These are phyloP conservation scores for Ganoderma lucidum DNA, from an alignment of 1,284 basidiomycete genomes.

Conservation along the genomic window DNA sequence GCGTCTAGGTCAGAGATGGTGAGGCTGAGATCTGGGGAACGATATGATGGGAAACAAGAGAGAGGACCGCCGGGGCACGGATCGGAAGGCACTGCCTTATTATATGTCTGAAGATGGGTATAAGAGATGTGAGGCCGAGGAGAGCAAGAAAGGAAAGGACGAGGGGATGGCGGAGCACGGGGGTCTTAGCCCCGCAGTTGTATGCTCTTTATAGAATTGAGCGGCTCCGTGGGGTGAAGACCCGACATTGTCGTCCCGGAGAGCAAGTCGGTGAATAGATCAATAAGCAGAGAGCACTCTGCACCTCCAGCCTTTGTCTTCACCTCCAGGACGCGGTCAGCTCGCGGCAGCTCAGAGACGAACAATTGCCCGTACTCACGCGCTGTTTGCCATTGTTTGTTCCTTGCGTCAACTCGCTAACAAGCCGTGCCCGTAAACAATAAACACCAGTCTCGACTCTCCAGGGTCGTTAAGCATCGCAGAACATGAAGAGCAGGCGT, in stretches of 20 bases:
- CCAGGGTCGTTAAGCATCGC: background rate
- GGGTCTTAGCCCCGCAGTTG: slow-evolving; percentile 29
- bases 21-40: slow-evolving; percentile 15
- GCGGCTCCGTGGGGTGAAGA: slow-evolving; percentile 16
- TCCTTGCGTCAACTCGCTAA: slow-evolving; percentile 18
- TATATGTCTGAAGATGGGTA: slow-evolving; percentile 38
- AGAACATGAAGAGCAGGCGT: background rate
- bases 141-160: slow-evolving; percentile 34
- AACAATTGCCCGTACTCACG: slow-evolving; percentile 34
- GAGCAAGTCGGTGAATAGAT: slow-evolving; percentile 16
- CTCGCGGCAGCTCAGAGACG: slow-evolving; percentile 10
- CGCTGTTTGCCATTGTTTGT: slow-evolving; percentile 32
- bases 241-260: slow-evolving; percentile 36
- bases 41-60: slow-evolving; percentile 32
- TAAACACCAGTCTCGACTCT: slow-evolving; percentile 5
- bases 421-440: slow-evolving; percentile 17
- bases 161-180: slow-evolving; percentile 29
- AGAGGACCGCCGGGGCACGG: slow-evolving; percentile 43
- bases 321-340: slow-evolving; percentile 14
- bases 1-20: slow-evolving; percentile 22
- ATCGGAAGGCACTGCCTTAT: slow-evolving; percentile 46
- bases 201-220: slow-evolving; percentile 41
- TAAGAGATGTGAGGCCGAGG: slow-evolving; percentile 35
- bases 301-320: slow-evolving; percentile 32
- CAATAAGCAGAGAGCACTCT: slow-evolving; percentile 20